Evolutionary conservation across 2,329 filamentous ascomycete genomes (phyloP).

Genomic region (Ilyonectria robusta): DNA sequence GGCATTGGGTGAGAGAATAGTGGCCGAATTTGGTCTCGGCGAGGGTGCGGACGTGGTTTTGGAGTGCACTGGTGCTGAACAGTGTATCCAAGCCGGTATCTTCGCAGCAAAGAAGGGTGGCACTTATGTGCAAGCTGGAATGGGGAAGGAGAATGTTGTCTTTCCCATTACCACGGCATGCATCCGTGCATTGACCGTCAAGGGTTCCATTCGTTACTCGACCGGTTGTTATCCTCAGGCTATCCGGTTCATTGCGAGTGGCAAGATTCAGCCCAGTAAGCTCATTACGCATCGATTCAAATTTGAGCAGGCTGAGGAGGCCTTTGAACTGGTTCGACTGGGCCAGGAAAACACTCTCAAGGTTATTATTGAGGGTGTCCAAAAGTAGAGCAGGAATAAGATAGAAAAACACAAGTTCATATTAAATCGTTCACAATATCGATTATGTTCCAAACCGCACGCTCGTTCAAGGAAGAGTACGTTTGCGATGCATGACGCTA

Average conservation of each 20-base stretch:
- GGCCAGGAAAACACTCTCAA: conserved; percentile 42
- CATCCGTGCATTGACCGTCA: conserved; percentile 62
- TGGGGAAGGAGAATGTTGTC: conserved; percentile 64
- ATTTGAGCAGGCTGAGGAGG: conserved; percentile 61
- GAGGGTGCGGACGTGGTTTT: conserved; percentile 65
- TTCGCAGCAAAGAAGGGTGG: conserved; percentile 61
- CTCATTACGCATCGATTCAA: conserved; percentile 56
- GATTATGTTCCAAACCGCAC: neutral
- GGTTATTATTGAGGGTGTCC: conserved; percentile 40
- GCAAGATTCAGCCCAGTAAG: conserved; percentile 57
- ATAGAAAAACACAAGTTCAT: neutral
- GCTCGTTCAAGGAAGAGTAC: neutral
- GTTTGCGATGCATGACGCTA: too few species aligned
- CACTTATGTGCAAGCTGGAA: conserved; percentile 66
- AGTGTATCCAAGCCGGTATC: conserved; percentile 64
- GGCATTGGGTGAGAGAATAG: conserved; percentile 56
- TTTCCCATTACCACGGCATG: conserved; percentile 67
- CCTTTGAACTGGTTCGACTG: conserved; percentile 54
- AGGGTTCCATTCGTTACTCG: conserved; percentile 66
- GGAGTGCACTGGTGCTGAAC: conserved; percentile 62
- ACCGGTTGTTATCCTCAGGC: conserved; percentile 65
- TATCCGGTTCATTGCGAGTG: conserved; percentile 63
- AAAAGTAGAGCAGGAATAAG: conserved; percentile 15
- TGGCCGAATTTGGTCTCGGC: conserved; percentile 39
- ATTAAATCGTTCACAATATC: neutral